These are phyloP conservation scores for Phytopythium cucurbitacearum DNA, from an alignment of 352 stramenopile species.

Conservation along the genomic window DNA sequence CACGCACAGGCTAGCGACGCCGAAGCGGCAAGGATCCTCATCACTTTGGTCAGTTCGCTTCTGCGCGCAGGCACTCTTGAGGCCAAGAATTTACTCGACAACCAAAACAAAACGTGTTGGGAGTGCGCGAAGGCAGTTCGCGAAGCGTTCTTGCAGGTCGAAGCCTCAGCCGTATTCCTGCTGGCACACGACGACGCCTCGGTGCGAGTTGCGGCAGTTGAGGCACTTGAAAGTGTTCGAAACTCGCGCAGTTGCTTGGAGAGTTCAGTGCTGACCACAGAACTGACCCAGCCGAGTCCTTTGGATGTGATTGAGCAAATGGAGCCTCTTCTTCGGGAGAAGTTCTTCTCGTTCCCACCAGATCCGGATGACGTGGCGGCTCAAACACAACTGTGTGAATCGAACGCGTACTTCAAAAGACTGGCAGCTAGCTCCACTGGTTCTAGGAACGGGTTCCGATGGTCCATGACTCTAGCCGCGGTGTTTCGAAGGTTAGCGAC, in stretches of 20 bases:
- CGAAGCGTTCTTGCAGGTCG: constrained; percentile 59
- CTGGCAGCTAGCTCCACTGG: constrained; percentile 7
- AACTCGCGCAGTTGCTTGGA: background rate
- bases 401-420: background rate
- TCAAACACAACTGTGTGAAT: background rate
- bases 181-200: constrained; percentile 37
- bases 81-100: background rate
- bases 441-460: constrained; percentile 41
- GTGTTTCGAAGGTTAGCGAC: constrained; percentile 37
- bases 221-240: constrained; percentile 19
- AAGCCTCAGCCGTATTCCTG: constrained; percentile 54
- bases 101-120: constrained; percentile 19
- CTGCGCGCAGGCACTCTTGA: constrained; percentile 10
- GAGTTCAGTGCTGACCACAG: background rate
- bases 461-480: constrained; percentile 40
- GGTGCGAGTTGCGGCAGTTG: constrained; percentile 22
- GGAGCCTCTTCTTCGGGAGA: constrained; percentile 16
- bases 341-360: constrained; percentile 26
- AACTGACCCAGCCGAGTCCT: background rate
- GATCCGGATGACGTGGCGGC: background rate
- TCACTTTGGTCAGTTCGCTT: constrained; percentile 25
- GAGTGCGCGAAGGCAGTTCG: constrained; percentile 21
- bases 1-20: constrained; percentile 19
- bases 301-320: constrained; percentile 19
- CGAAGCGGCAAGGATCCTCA: constrained; percentile 28